Evolutionary conservation across 1,284 basidiomycete species (phyloP), one percentile per base, ranked within the genome.

Genomic region (Cutaneotrichosporon mucoides): DNA sequence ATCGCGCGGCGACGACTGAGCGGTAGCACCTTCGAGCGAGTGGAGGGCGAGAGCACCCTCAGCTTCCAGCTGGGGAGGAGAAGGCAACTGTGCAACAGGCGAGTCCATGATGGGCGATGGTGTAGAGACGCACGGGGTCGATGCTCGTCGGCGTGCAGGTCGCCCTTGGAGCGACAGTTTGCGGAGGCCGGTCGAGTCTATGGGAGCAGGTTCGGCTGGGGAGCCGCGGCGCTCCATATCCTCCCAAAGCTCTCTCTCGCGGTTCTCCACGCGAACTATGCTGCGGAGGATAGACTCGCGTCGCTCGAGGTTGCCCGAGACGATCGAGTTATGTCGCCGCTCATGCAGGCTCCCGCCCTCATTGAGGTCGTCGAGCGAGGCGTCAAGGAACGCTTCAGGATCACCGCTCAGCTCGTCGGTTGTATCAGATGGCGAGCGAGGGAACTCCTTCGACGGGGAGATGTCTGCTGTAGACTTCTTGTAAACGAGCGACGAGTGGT

Each of bases 401-500:
- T 48, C 46, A 33, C 33, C 10, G 33, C 35, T 24, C 33, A 48
- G 34, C 10, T 48, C 34, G 34, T 24, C 33, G 4, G 46, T 34
- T 5, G 46, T 33, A 13, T 12, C 34, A 12, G 24, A 34, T 13
- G 46, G 46, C 4, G 46, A 48, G 12, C 33, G 33, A 34, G 46
- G 46, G 34, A 48, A 48, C 5, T 24, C 46, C 7, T 24, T n/a
- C 10, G 34, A 13, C 12, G 46, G 46, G 11, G 38, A 40, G 9
- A 40, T 12, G 38, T 24, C 24, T 24, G 38, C 9, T 12, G 33
- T 13, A 4, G 46, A 6, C 46, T 48, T 48, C 12, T 36, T 36
- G 46, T 48, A 48, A 13, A 48, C 33, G 13, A 48, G 34, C 46
- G 46, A 48, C 46, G 46, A 48, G 13, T 48, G 46, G 46, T 33